Base-by-base conservation (phyloP, 768 basidiomycete genomes). In the Serendipita sp. region DNA sequence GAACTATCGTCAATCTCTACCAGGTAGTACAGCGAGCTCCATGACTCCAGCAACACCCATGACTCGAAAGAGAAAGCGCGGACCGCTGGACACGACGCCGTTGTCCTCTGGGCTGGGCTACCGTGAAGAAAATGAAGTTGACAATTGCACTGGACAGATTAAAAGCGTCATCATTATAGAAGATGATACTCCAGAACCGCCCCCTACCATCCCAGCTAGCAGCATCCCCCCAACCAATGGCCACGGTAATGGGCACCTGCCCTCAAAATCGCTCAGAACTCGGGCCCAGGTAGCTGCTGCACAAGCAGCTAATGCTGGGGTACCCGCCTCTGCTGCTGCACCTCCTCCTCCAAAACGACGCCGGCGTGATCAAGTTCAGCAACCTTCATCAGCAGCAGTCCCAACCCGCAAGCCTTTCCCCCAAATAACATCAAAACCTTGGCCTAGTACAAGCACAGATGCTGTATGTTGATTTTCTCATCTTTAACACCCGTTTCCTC, bases 91-190 rank as follows among this genome's bases (percentile, higher is more conserved):
- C 29, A 60, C 27, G 72, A 80, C 84, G 34, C 84, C 86, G 69
- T 40, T 40, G 40, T 86, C 88, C 69, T 87, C 81, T 73, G 86
- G 84, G 27, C 85, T 91, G 74, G 86, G 81, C 77, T 91, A 90
- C 78, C 88, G 86, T 72, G 88, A 91, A 73, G 87, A 90, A 44
- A 84, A 91, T 70, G 90, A 92, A 75, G 80, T 91, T 72, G 90
- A 92, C 75, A 79, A 78, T 69, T 77, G 85, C 58, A 66, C 66
- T 15, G 90, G 90, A 66, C 77, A 79, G 68, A 78, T 90, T 44
- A 77, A 90, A 63, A 90, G 92, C 73, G 87, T 92, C 72, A 92
- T 93, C 74, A 86, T 93, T 69, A 91, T 93, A 73, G 91, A 93
- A 69, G 91, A 93, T 76, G 91, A 91, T 48, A 60, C 55, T 33